These are phyloP conservation scores for Ophiostoma tasmaniense DNA, from an alignment of 2,329 filamentous ascomycete species.

Conservation along the genomic window DNA sequence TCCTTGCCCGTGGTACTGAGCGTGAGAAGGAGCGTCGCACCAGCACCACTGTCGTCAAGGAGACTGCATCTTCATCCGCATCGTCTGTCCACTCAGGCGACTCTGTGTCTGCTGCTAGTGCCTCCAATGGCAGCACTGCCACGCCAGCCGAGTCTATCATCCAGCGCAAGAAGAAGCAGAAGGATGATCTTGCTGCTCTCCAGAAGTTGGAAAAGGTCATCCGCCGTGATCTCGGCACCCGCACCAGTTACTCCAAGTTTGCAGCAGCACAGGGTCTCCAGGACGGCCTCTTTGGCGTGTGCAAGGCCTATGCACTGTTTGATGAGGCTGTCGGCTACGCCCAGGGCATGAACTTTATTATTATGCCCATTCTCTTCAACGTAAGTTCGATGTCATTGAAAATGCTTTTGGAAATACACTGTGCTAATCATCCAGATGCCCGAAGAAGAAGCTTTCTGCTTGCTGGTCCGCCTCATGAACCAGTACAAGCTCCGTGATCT, in stretches of 20 bases:
- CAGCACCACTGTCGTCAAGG: conserved; percentile 46
- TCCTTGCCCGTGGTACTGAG: conserved; percentile 71
- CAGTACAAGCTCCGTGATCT: conserved; percentile 88
- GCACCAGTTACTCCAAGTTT: conserved; percentile 96
- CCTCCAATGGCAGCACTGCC: conserved; percentile 18
- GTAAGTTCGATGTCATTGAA: conserved; percentile 39
- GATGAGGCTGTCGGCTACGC: conserved; percentile 94
- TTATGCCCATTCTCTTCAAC: conserved; percentile 94
- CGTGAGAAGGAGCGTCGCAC: conserved; percentile 61
- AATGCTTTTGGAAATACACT: too few relatives aligned
- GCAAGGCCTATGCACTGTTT: conserved; percentile 93
- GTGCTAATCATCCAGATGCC: conserved; percentile 53
- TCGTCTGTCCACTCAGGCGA: conserved; percentile 77
- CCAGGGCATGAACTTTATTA: conserved; percentile 97
- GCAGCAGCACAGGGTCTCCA: conserved; percentile 84
- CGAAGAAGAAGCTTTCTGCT: conserved; percentile 90
- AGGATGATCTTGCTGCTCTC: conserved; percentile 65
- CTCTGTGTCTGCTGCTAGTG: conserved; percentile 36
- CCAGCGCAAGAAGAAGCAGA: conserved; percentile 68
- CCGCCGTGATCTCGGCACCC: conserved; percentile 77
- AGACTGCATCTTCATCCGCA: conserved; percentile 62
- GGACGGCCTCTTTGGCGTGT: conserved; percentile 88
- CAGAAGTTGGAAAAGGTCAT: conserved; percentile 87
- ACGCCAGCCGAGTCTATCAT: conserved; percentile 31
- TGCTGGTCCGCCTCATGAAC: conserved; percentile 92